These are phyloP conservation scores for Skeletonema menzelii DNA, from an alignment of 108 stramenopile genomes.

Conservation along the genomic window DNA sequence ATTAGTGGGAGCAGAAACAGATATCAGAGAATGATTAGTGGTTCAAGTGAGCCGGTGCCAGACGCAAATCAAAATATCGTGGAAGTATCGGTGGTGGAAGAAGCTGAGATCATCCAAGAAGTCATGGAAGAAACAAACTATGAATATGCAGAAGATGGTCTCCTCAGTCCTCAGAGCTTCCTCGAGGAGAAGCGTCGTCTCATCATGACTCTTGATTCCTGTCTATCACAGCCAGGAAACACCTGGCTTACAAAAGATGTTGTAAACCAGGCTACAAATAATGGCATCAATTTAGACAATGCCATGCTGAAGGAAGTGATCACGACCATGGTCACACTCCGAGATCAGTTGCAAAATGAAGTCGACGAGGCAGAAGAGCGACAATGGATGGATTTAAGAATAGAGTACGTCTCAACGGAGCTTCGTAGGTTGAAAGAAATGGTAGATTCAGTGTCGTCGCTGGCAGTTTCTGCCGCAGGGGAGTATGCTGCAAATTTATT, in stretches of 20 bases:
- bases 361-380: constrained; percentile 28
- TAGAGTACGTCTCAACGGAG: constrained; percentile 33
- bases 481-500: constrained; percentile 31
- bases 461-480: constrained; percentile 36
- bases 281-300: constrained; percentile 40
- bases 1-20: constrained; percentile 13
- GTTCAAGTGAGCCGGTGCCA: constrained; percentile 6
- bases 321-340: constrained; percentile 51
- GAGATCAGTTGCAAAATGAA: constrained; percentile 53
- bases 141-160: constrained; percentile 46
- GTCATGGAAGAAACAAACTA: constrained; percentile 48
- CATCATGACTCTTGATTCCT: constrained; percentile 43
- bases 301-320: constrained; percentile 46
- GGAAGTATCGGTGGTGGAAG: constrained; percentile 29
- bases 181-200: constrained; percentile 46
- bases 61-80: constrained; percentile 3
- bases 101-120: constrained; percentile 39
- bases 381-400: constrained; percentile 30
- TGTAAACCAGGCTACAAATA: constrained; percentile 28
- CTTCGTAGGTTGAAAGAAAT: constrained; percentile 41
- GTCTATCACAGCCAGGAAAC: constrained; percentile 55
- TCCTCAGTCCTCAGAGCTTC: constrained; percentile 39
- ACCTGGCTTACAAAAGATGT: constrained; percentile 61
- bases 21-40: constrained; percentile 30
- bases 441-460: constrained; percentile 25